Evolutionary conservation across 371 early-diverging fungal species (phyloP).

Genomic region (Actinomortierella wolfii): DNA sequence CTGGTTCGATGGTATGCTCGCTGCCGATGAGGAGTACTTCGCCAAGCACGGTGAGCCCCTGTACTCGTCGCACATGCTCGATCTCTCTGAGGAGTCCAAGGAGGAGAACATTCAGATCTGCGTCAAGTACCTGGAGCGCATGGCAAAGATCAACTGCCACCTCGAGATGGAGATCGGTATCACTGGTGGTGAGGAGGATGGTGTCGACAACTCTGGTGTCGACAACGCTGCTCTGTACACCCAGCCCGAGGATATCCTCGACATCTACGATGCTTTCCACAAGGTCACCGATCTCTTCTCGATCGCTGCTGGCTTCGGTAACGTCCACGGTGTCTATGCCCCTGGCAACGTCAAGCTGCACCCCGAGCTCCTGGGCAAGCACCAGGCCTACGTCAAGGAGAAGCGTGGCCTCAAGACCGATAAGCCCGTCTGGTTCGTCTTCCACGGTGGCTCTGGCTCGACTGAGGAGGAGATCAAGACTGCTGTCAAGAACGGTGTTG

Average conservation of each 20-base stretch:
- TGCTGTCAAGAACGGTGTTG: slow-evolving; percentile 82
- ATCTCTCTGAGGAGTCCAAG: slow-evolving; percentile 89
- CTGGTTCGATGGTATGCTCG: slow-evolving; percentile 95
- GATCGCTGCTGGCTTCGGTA: slow-evolving; percentile 92
- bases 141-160: slow-evolving; percentile 81
- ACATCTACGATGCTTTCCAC: slow-evolving; percentile 82
- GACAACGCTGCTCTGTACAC: slow-evolving; percentile 88
- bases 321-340: slow-evolving; percentile 93
- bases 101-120: slow-evolving; percentile 89
- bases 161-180: slow-evolving; percentile 97
- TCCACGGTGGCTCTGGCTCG: slow-evolving; percentile 95
- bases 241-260: slow-evolving; percentile 92
- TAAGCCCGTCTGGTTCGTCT: slow-evolving; percentile 90
- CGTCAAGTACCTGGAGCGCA: slow-evolving; percentile 85
- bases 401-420: slow-evolving; percentile 56
- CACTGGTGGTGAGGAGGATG: slow-evolving; percentile 95
- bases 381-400: slow-evolving; percentile 80
- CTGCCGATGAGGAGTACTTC: slow-evolving; percentile 90
- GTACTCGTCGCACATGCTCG: slow-evolving; percentile 95
- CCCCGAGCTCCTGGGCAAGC: slow-evolving; percentile 87
- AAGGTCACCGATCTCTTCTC: slow-evolving; percentile 82
- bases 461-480: slow-evolving; percentile 79
- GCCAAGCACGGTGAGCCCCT: slow-evolving; percentile 88
- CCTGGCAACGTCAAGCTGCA: slow-evolving; percentile 91
- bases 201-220: slow-evolving; percentile 89